Evolutionary conservation across 2,329 filamentous ascomycete genomes (phyloP), one percentile per base, ranked within the genome.

Genomic region (Xylariaceae sp.): DNA sequence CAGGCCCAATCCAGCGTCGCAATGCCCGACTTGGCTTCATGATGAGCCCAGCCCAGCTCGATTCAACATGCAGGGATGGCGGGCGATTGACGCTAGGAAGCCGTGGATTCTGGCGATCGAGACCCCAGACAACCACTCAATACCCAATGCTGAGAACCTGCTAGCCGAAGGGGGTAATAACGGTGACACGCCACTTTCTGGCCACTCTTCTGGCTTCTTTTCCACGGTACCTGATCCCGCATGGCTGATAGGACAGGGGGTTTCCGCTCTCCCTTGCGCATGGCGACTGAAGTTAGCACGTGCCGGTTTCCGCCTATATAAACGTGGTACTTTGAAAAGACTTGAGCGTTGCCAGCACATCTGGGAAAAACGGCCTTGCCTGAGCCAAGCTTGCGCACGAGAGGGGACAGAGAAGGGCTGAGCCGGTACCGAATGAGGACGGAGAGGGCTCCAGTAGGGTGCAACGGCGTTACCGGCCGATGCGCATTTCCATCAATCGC

Each of bases 81-180:
- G 53, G 56, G 26, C 5, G 5, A 26, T 26, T 26, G 4, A 26
- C 26, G 8, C 26, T 53, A 48, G 53, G 52, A 49, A 36, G 22
- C 49, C 34, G 5, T n/a, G n/a, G 18, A 10, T 19, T 7, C 18
- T n/a, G n/a, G n/a, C 15, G 34, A 16, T 6, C 37, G 37, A 16
- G 19, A 13, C 18, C 9, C 7, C 26, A 26, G 8, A 26, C 8
- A 26, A 4, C 8, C 26, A 41, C 8, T 9, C 18, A 22, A 22
- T 12, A 18, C n/a, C 10, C 2, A 22, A 41, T 21, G 10, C 9
- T 40, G 8, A 2, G 32, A 46, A 8, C 13, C n/a, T 37, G 22
- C 54, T 58, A 58, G 42, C 56, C 42, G 2, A 52, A 56, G 45
- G 22, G 18, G 53, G 56, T 10, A 56, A 34, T 34, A 45, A 45